Conservation (phyloP, 1,139 yeast genomes). For the Hansenula sp. region DNA sequence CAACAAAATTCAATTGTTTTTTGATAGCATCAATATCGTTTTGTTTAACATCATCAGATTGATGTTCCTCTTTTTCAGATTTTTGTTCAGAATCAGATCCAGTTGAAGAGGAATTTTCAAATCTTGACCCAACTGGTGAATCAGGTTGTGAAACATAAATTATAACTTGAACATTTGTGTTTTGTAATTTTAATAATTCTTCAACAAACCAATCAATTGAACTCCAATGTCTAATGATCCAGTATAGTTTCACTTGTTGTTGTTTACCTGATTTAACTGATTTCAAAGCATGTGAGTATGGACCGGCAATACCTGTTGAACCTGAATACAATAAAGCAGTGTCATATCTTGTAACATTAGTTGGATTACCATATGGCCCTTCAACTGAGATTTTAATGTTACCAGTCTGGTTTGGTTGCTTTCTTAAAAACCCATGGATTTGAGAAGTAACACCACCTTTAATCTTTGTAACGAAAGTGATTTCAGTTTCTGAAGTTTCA, state of each 20-base stretch:
- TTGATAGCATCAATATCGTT: constrained; percentile 7
- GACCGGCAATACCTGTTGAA: constrained; percentile 70
- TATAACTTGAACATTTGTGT: constrained; percentile 32
- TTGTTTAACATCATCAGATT: constrained; percentile 12
- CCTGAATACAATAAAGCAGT: constrained; percentile 54
- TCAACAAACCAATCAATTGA: constrained; percentile 49
- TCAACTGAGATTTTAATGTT: constrained; percentile 39
- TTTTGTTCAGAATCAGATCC: constrained; percentile 1
- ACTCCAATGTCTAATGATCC: constrained; percentile 45
- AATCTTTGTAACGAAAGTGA: constrained; percentile 35
- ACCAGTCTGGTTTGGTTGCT: constrained; percentile 16
- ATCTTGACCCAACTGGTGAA: constrained; percentile 14
- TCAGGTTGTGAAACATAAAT: constrained; percentile 34
- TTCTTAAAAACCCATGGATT: constrained; percentile 26
- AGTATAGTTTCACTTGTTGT: constrained; percentile 36
- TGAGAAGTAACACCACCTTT: constrained; percentile 44
- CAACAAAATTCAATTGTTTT: constrained; percentile 31
- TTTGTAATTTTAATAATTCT: constrained; percentile 35
- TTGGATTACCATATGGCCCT: constrained; percentile 56
- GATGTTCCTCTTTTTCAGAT: constrained; percentile 11
- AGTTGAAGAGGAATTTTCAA: neutral
- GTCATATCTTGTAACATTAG: constrained; percentile 51
- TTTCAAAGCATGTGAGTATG: constrained; percentile 26
- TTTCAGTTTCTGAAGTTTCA: constrained; percentile 25
- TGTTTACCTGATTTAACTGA: neutral